Evolutionary conservation across 179 eudicot genomes (phyloP), one percentile per base, ranked within the genome.

Genomic region (Sideroxylon spinosum): DNA sequence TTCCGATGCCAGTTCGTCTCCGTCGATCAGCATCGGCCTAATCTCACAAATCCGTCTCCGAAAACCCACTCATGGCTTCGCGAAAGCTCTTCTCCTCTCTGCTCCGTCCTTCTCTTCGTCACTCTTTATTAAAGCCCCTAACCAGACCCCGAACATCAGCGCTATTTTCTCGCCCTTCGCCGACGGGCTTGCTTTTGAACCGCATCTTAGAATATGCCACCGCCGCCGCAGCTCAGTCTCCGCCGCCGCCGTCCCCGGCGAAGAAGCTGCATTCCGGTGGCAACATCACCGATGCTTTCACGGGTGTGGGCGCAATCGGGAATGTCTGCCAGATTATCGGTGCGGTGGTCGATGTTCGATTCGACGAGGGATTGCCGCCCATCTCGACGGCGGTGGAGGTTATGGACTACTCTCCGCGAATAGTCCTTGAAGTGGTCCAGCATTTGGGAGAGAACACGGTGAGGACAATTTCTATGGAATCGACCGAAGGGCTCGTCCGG

Each of bases 391-490:
- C 93, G 2, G 83, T 91, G 73, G 96, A 91, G 88, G 90, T 90
- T 13, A 9, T 85, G 65, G 92, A 91, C 78, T 78, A 81, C 73
- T 82, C 82, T 78, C 82, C 83, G 9, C 77, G 96, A 69, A 20
- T 91, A 66, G 96, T 88, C 6, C 87, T 91, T 76, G 96, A 91
- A 77, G 96, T 91, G 56, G 93, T 93, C 0, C 92, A 88, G 80
- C 96, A 91, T 84, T 79, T 91, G 91, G 96, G 96, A 1, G 93
- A 88, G 88, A 86, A 78, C 78, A 85, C 84, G 86, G 96, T 91
- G 52, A 80, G 96, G 78, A 90, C 93, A 1, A 91, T 91, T 84
- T 91, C 96, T 63, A 91, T 91, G 96, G 96, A 91, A 78, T 92
- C 88, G 73, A 91, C 96, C 81, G 96, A 91, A 60, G 96, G 96